phyloP scores from a whole-genome alignment of 495 filamentous ascomycete genomes.

The Penicillium antarcticum region DNA sequence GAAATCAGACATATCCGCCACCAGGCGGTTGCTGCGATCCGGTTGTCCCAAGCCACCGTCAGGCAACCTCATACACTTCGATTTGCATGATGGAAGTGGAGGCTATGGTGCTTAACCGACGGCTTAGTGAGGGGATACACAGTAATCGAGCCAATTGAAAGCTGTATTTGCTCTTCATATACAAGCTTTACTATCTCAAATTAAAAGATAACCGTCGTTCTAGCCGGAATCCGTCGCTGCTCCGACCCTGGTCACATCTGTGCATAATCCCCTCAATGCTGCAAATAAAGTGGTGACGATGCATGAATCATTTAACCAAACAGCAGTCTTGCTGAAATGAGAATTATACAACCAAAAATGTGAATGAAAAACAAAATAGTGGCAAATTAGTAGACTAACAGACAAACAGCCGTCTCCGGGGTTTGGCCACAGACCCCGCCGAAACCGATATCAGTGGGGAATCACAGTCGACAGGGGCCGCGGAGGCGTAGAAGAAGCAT shows the following conservation, averaged over 20 bases:
- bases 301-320: too few relatives aligned
- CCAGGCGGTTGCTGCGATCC: not conserved
- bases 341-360: too few relatives aligned
- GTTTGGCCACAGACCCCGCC: conserved; percentile 6
- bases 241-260: not conserved
- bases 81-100: not conserved
- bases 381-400: not conserved
- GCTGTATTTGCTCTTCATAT: not conserved
- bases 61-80: not conserved
- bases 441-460: conserved; percentile 12
- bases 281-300: not conserved
- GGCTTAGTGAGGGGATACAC: not conserved
- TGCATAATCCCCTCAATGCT: not conserved
- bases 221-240: conserved; percentile 8
- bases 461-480: conserved; percentile 1
- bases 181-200: not conserved
- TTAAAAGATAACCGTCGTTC: not conserved
- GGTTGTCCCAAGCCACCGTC: not conserved
- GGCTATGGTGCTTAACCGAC: not conserved
- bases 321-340: too few relatives aligned
- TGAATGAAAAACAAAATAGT: not conserved
- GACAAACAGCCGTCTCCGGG: conserved; percentile 5
- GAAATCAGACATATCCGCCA: not conserved
- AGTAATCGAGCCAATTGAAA: not conserved
- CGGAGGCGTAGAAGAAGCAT: conserved; percentile 15